These are phyloP conservation scores for Phaffia tasmanica DNA, from an alignment of 768 basidiomycete genomes.

Conservation along the genomic window DNA sequence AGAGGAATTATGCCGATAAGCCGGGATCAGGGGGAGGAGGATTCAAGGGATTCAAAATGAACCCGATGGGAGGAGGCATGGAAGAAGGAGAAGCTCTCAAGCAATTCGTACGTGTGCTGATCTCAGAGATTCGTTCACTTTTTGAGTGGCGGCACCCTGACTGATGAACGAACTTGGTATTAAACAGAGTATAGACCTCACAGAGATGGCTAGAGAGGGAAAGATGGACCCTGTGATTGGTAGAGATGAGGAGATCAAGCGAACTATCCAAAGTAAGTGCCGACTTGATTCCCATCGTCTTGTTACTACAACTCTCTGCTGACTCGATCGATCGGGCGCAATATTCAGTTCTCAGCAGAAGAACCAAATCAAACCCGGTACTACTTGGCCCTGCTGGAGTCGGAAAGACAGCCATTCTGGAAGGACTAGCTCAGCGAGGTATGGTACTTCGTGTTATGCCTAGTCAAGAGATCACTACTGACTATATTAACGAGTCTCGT, in stretches of 20 bases:
- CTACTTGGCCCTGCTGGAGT: constrained; percentile 68
- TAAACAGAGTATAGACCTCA: constrained; percentile 56
- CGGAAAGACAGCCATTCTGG: constrained; percentile 84
- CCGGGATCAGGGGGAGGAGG: not conserved
- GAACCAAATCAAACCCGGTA: constrained; percentile 68
- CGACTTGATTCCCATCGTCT: not conserved
- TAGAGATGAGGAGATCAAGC: constrained; percentile 76
- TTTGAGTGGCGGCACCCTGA: not conserved
- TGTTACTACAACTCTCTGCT: not conserved
- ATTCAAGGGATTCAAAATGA: constrained; percentile 17
- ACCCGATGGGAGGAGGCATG: constrained; percentile 17
- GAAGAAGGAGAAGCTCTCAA: constrained; percentile 24
- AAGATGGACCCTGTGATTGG: constrained; percentile 87
- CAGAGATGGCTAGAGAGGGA: constrained; percentile 67
- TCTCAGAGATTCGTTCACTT: not conserved
- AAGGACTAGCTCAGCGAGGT: constrained; percentile 66
- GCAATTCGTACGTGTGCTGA: constrained; percentile 20
- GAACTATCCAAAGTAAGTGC: constrained; percentile 65
- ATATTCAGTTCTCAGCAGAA: constrained; percentile 52
- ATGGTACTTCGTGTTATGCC: too few relatives aligned
- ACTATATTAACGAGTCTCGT: too few relatives aligned
- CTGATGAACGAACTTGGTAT: not conserved
- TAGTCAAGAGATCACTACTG: too few relatives aligned
- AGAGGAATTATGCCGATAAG: too few relatives aligned
- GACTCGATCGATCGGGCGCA: not conserved